Percentiles rank a stretch among this genome's conserved stretches.
These are phyloP conservation scores for Phytophthora niederhauseri DNA, from an alignment of 352 stramenopile genomes.

Conservation along the genomic window DNA sequence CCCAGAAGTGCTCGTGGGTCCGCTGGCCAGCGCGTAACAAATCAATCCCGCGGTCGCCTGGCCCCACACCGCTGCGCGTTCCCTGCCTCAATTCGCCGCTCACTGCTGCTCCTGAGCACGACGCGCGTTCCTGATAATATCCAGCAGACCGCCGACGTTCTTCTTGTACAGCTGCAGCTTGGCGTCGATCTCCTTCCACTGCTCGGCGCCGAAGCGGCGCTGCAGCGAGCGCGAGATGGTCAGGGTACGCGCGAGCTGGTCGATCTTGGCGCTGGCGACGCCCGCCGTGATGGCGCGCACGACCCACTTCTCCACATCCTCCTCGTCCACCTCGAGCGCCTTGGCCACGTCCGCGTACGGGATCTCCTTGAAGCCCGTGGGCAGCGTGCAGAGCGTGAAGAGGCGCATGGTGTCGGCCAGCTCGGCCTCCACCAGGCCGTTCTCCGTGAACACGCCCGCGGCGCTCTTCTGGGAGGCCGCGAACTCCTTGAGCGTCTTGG, in stretches of 20 bases:
- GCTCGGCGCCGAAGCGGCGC: conserved; percentile 83
- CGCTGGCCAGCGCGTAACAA: not conserved
- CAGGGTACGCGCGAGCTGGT: conserved; percentile 93
- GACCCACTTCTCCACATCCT: conserved; percentile 95
- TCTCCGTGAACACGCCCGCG: conserved; percentile 66
- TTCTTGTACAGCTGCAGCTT: conserved; percentile 94
- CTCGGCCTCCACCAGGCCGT: conserved; percentile 62
- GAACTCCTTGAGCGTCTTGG: conserved; percentile 93
- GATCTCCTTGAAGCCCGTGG: conserved; percentile 92
- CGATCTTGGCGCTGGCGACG: conserved; percentile 94
- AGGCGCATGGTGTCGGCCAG: conserved; percentile 91
- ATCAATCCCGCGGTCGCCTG: not conserved
- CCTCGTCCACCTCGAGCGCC: conserved; percentile 80
- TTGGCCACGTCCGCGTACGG: conserved; percentile 87
- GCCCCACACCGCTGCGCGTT: conserved; percentile 17
- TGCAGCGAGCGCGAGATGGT: conserved; percentile 82
- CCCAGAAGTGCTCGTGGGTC: not conserved
- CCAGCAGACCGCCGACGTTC: conserved; percentile 92
- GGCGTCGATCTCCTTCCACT: conserved; percentile 92
- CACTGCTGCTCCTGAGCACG: conserved; percentile 72
- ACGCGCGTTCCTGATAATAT: conserved; percentile 78
- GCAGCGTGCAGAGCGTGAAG: conserved; percentile 92
- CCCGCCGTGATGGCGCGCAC: conserved; percentile 93
- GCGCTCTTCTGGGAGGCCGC: conserved; percentile 73
- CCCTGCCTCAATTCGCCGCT: conserved; percentile 18